Conservation (phyloP, 495 filamentous ascomycete species). For the Penicillium desertorum region DNA sequence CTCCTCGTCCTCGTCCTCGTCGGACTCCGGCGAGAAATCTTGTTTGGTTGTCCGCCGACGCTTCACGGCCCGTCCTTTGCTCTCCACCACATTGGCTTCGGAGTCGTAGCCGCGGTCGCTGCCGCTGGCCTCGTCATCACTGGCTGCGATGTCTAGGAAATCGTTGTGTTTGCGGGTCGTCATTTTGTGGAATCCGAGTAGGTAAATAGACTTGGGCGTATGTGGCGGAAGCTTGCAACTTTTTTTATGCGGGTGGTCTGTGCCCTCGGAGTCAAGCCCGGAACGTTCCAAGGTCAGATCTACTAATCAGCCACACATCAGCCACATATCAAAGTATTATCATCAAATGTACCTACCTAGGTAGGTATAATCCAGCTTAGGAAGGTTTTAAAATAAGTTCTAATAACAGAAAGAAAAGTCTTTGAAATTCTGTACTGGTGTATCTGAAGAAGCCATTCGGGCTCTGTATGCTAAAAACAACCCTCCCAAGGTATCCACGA, state of each 20-base stretch:
- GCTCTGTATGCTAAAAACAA: constrained; percentile 20
- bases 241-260: constrained; percentile 32
- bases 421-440: constrained; percentile 14
- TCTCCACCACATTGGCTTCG: constrained; percentile 60
- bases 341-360: not conserved
- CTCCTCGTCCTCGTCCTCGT: constrained; percentile 40
- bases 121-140: constrained; percentile 60
- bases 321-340: not conserved
- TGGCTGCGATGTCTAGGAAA: constrained; percentile 65
- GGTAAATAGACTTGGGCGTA: not conserved
- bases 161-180: constrained; percentile 68
- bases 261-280: constrained; percentile 14
- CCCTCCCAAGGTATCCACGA: constrained; percentile 15
- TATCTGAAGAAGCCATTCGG: constrained; percentile 15
- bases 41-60: constrained; percentile 55
- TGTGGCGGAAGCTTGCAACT: constrained; percentile 19
- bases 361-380: not conserved
- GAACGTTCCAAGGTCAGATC: not conserved
- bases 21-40: constrained; percentile 40
- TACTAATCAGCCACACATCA: not conserved
- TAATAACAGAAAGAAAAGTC: not conserved
- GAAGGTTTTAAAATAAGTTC: not conserved
- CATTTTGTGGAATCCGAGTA: constrained; percentile 45
- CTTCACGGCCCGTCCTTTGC: constrained; percentile 66
- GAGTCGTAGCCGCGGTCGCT: constrained; percentile 63